Percentiles rank a stretch among this genome's conserved stretches.
Conservation (phyloP, 257 asterid species). For the Avicennia marina region DNA sequence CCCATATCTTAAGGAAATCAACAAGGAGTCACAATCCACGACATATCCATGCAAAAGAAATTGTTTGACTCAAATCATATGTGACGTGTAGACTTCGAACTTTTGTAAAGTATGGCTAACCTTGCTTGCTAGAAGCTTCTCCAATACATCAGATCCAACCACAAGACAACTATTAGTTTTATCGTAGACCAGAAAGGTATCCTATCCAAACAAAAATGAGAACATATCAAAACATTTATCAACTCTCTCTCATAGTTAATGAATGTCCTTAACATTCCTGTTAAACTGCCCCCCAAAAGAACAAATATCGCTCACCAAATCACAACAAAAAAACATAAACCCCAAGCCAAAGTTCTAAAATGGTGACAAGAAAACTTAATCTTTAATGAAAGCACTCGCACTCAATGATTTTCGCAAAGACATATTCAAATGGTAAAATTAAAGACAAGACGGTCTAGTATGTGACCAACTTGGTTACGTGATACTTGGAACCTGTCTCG, state of each 20-base stretch:
- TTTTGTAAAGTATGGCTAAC: constrained; percentile 10
- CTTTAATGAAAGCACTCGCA: constrained; percentile 26
- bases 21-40: too few species aligned
- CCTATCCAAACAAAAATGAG: constrained; percentile 29
- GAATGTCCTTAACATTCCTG: too few species aligned
- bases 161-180: constrained; percentile 18
- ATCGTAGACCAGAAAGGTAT: constrained; percentile 36
- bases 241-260: neutral
- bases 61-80: too few species aligned
- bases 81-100: too few species aligned
- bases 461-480: constrained; percentile 36
- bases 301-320: too few species aligned
- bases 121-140: constrained; percentile 30
- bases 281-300: too few species aligned
- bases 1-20: neutral
- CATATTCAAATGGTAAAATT: constrained; percentile 33
- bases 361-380: neutral
- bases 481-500: constrained; percentile 28
- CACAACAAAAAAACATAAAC: neutral
- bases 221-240: neutral
- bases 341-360: neutral
- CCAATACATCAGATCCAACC: constrained; percentile 30
- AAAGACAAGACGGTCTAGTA: constrained; percentile 37
- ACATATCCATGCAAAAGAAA: neutral
- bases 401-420: constrained; percentile 20